Base-by-base conservation (phyloP, 176 grass and related monocot species). In the Poa pratensis region DNA sequence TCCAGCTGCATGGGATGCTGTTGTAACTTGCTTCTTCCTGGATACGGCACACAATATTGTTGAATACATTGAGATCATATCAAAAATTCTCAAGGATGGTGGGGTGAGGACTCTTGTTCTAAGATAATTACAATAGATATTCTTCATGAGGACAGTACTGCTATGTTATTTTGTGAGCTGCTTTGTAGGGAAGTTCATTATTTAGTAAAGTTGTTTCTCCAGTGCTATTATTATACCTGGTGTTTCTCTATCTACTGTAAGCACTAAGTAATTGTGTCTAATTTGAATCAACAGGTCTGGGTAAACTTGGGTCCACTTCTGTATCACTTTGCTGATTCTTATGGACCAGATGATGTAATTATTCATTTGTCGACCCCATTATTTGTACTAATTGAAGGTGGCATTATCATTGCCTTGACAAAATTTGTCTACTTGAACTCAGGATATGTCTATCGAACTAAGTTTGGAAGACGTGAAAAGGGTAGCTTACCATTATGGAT, bases 391-490 rank as follows among this genome's bases (percentile, higher is more conserved):
- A 22, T 45, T 46, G 20, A 15, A 73, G 10, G 58, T 82, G 73
- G 54, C 63, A 77, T 40, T 85, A 63, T 84, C 17, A 88, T 87
- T n/a, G 11, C 40, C 79, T 28, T 71, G 68, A 78, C 59, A 66
- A 78, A 79, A 80, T 62, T 82, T 90, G n/a, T 90, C 60, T 84
- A 54, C 82, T 87, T 80, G 67, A 55, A 87, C 80, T 77, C 89
- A 99, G 96, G 96, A 99, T 83, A 94, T 99, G 93, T 99, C 96
- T 13, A 88, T 99, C 72, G 96, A 99, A 82, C 82, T 99, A 82
- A 96, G 96, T 88, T 78, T 99, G 84, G 96, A 99, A 90, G 96
- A 99, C 84, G 93, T 99, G 86, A 99, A 96, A 75, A 99, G 89
- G 60, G 75, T 96, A 26, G 90, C 93, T 84, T 92, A 82, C 68